Base-by-base conservation (phyloP, 805 yeast species). In the Sugiyamaella valdiviana region DNA sequence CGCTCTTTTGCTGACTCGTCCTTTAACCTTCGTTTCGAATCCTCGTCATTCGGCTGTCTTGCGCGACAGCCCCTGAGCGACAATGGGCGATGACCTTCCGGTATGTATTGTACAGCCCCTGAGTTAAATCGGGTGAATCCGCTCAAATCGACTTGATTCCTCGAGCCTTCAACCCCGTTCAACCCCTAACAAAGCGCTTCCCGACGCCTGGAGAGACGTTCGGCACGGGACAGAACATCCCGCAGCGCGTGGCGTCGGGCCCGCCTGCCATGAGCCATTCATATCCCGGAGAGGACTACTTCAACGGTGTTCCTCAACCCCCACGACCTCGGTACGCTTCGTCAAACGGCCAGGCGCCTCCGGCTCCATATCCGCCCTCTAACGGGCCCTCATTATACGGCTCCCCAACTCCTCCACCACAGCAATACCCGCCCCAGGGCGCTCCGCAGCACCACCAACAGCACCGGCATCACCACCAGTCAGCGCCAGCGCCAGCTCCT, bases 191-290 rank as follows among this genome's bases (percentile, higher is more conserved):
- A 16, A 37, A 51, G 54, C 19, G 37, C 12, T 55, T 55, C 44
- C 58, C 58, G 10, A 55, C 58, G 9, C 57, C 58, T 17, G 44
- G 45, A 12, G 58, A 55, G 38, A 49, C 57, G 37, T 53, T 54
- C 48, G 58, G 56, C 16, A 17, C 17, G 19, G 48, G 50, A 15
- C 16, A 42, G 24, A 15, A 44, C 35, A 41, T 46, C 24, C 42
- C 53, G 10, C 26, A 42, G 16, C 36, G 20, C 35, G 22, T 35
- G 29, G 22, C 20, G 22, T 36, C 37, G 16, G 47, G 39, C 35
- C 51, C 48, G 24, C 24, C 45, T 17, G 39, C 42, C 50, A 45
- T 38, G 42, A 47, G 38, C 50, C 41, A 37, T 44, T 45, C 37
- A 22, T 32, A 42, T 48, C 50, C 24, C 14, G 52, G 41, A 36